phyloP scores from a whole-genome alignment of 2,329 filamentous ascomycete species.

The Cercospora canescens region DNA sequence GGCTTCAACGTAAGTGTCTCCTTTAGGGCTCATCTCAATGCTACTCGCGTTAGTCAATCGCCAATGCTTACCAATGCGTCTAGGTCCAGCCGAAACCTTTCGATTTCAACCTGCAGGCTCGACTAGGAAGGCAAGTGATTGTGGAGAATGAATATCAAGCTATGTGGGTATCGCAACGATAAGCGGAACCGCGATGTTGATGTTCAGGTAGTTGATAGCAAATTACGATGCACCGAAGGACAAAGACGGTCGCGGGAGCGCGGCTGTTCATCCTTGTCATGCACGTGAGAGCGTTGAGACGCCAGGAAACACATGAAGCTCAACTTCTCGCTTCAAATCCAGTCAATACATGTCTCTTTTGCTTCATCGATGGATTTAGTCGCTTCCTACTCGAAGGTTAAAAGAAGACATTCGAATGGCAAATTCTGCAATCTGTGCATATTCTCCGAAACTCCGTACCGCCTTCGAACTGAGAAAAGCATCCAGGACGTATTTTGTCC shows the following conservation, averaged over 20 bases:
- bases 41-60: neutral
- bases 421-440: no score
- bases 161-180: neutral
- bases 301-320: neutral
- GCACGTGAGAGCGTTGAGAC: neutral
- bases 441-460: no score
- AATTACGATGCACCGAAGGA: no score
- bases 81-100: slow-evolving; percentile 11
- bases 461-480: no score
- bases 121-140: neutral
- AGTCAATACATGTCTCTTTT: neutral
- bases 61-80: neutral
- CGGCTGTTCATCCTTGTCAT: no score
- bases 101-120: neutral
- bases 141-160: neutral
- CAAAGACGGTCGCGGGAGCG: no score
- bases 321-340: neutral
- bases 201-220: no score
- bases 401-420: no score
- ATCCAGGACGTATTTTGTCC: no score
- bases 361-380: no score
- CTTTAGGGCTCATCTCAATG: neutral
- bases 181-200: no score
- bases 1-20: slow-evolving; percentile 21
- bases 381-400: no score